These are phyloP conservation scores for Dothidotthia symphoricarpi DNA, from an alignment of 2,329 filamentous ascomycete genomes.

Conservation along the genomic window DNA sequence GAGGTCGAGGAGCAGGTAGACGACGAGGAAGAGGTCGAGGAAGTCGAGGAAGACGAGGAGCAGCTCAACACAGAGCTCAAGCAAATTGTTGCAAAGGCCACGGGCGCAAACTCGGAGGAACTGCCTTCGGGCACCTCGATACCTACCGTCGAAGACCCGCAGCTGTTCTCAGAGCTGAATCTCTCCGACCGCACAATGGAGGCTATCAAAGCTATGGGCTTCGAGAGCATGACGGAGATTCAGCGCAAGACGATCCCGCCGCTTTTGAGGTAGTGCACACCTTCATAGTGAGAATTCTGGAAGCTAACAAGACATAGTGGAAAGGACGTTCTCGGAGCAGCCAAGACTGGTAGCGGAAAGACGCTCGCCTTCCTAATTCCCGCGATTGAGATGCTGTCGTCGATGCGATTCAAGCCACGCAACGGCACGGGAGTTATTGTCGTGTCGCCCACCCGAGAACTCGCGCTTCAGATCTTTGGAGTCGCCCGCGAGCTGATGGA, in stretches of 20 bases:
- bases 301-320: slow-evolving; percentile 47
- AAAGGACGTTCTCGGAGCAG: slow-evolving; percentile 88
- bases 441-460: slow-evolving; percentile 87
- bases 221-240: slow-evolving; percentile 94
- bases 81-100: slow-evolving; percentile 30
- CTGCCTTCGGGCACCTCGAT: slow-evolving; percentile 58
- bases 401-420: slow-evolving; percentile 88
- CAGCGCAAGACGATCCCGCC: slow-evolving; percentile 85
- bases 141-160: slow-evolving; percentile 62
- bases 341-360: slow-evolving; percentile 95
- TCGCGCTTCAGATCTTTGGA: slow-evolving; percentile 94
- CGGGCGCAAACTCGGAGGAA: slow-evolving; percentile 43
- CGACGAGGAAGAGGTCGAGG: slow-evolving; percentile 23
- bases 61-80: slow-evolving; percentile 38
- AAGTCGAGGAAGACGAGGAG: slow-evolving; percentile 23
- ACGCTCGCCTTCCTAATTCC: slow-evolving; percentile 93
- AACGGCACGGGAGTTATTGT: slow-evolving; percentile 85
- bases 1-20: slow-evolving; percentile 33
- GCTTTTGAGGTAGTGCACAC: slow-evolving; percentile 59
- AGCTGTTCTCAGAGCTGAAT: slow-evolving; percentile 76
- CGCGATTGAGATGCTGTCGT: slow-evolving; percentile 86
- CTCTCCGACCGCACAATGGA: slow-evolving; percentile 86
- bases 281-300: too few species aligned
- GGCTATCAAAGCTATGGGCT: slow-evolving; percentile 88
- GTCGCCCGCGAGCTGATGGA: slow-evolving; percentile 91